Evolutionary conservation across 306 rosid genomes (phyloP).

Genomic region (Carpinus fangiana): DNA sequence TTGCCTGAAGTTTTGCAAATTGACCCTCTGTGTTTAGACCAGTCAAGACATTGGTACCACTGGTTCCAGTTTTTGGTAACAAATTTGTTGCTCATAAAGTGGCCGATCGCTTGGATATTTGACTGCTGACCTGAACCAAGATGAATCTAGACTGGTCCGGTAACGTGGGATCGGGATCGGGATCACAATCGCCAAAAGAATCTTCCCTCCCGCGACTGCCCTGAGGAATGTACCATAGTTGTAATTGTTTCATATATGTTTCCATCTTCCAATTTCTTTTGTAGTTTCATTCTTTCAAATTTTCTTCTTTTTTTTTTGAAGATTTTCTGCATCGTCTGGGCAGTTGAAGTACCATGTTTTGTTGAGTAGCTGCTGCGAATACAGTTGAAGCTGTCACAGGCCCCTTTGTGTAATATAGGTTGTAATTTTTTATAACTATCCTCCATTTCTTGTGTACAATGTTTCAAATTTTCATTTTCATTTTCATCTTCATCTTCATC

Average conservation of each 20-base stretch:
- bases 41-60: constrained; percentile 22
- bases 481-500: neutral
- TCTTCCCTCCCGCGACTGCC: constrained; percentile 30
- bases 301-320: constrained; percentile 32
- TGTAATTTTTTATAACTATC: neutral
- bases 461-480: neutral
- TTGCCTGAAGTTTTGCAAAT: constrained; percentile 20
- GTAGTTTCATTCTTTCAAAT: constrained; percentile 51
- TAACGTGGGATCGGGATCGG: neutral
- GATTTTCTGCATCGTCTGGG: constrained; percentile 10
- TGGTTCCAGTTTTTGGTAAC: constrained; percentile 21
- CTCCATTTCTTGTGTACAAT: neutral
- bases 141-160: constrained; percentile 1
- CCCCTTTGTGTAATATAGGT: neutral
- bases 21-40: constrained; percentile 24
- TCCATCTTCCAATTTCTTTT: constrained; percentile 15
- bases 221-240: constrained; percentile 39
- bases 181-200: constrained; percentile 1
- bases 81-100: constrained; percentile 1
- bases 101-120: constrained; percentile 24
- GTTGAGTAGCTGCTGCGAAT: constrained; percentile 9
- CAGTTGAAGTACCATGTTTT: constrained; percentile 8
- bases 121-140: constrained; percentile 26
- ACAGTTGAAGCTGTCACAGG: neutral
- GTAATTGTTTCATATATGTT: neutral